Evolutionary conservation across 257 asterid genomes (phyloP).

Genomic region (Lithospermum erythrorhizon): DNA sequence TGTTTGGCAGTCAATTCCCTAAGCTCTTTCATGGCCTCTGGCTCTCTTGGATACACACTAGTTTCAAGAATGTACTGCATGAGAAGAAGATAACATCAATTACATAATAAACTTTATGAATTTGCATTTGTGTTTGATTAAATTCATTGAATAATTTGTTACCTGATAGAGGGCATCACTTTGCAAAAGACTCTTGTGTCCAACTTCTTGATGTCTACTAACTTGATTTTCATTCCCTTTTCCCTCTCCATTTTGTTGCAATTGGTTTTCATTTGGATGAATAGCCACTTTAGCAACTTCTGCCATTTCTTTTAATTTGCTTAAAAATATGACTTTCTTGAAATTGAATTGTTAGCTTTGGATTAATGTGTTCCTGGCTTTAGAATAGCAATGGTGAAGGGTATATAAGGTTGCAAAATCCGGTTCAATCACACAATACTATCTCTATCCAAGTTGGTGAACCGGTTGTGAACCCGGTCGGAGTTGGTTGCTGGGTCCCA

Average conservation of each 20-base stretch:
- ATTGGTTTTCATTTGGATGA: background rate
- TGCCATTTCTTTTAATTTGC: background rate
- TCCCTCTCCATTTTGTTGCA: constrained; percentile 7
- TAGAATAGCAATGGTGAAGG: background rate
- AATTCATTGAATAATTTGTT: background rate
- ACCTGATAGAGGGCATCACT: constrained; percentile 28
- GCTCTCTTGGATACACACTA: constrained; percentile 83
- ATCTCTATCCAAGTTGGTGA: background rate
- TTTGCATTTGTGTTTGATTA: too few relatives aligned
- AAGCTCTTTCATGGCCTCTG: constrained; percentile 82
- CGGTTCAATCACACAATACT: constrained; percentile 1
- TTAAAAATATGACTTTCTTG: background rate
- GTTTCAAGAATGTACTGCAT: constrained; percentile 74
- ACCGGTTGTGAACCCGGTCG: constrained; percentile 23
- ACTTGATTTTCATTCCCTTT: constrained; percentile 14
- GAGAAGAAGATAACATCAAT: too few relatives aligned
- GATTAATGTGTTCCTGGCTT: background rate
- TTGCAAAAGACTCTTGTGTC: constrained; percentile 25
- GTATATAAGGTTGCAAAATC: constrained; percentile 6
- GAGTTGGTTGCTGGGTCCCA: constrained; percentile 39
- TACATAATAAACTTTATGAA: too few relatives aligned
- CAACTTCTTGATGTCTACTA: constrained; percentile 17
- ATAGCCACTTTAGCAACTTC: constrained; percentile 10
- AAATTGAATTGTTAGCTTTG: background rate
- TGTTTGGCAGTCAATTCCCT: constrained; percentile 82